Percentiles rank a stretch among this genome's conserved stretches.
Evolutionary conservation across 2,329 filamentous ascomycete species (phyloP).

Genomic region (Xylaria sp.): DNA sequence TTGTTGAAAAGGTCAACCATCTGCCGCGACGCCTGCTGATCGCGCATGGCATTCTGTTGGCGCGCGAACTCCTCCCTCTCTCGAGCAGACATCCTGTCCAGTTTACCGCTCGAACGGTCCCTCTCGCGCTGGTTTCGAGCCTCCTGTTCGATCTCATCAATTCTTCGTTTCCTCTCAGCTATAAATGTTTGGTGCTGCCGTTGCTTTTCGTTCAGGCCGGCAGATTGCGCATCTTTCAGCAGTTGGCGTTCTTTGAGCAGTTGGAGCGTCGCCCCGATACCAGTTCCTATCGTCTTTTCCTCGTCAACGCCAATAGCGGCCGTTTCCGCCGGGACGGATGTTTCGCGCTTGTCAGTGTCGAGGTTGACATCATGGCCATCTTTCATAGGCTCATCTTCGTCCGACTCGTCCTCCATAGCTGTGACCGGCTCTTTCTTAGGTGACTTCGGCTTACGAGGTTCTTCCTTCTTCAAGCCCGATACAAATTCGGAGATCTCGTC

Average conservation of each 20-base stretch:
- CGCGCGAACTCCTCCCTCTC: constrained; percentile 90
- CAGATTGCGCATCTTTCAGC: constrained; percentile 65
- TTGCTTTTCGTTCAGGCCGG: constrained; percentile 66
- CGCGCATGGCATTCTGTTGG: constrained; percentile 84
- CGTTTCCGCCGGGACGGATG: constrained; percentile 48
- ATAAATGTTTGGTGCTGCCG: constrained; percentile 79
- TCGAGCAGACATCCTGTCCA: constrained; percentile 86
- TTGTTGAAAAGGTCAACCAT: constrained; percentile 85
- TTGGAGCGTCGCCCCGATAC: constrained; percentile 79
- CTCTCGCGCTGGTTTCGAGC: constrained; percentile 82
- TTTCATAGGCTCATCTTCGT: constrained; percentile 50
- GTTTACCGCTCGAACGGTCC: constrained; percentile 79
- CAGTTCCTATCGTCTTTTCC: constrained; percentile 80
- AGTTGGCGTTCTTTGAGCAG: constrained; percentile 86
- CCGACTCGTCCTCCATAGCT: constrained; percentile 48
- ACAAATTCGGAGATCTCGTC: constrained; percentile 97
- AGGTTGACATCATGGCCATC: constrained; percentile 54
- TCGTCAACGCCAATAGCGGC: constrained; percentile 78
- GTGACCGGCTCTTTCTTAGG: constrained; percentile 44
- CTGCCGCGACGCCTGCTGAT: constrained; percentile 79
- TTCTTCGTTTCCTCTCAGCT: constrained; percentile 71
- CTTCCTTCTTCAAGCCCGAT: constrained; percentile 73
- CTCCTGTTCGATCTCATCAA: constrained; percentile 76
- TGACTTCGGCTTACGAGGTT: constrained; percentile 49
- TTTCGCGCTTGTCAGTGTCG: constrained; percentile 49